A percentile compares a stretch with the other conserved stretches of the same genome.
Conservation (phyloP, 768 basidiomycete genomes). For the Nidularia sp. region DNA sequence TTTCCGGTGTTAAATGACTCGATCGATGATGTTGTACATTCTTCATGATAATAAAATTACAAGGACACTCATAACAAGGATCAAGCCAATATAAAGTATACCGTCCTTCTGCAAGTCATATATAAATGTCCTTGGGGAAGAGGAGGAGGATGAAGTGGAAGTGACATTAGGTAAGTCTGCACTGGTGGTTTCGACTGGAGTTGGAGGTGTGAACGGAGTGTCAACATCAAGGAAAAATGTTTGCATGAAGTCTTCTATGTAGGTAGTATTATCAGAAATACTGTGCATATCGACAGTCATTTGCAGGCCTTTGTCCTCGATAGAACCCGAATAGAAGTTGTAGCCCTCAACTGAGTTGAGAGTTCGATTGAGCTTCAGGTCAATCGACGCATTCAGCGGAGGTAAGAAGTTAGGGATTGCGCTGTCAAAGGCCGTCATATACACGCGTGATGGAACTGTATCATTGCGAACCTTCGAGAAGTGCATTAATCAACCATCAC, state of each 20-base stretch:
- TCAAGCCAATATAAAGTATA: neutral
- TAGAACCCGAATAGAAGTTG: slow-evolving; percentile 6
- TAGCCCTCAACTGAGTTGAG: slow-evolving; percentile 5
- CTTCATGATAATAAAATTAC: neutral
- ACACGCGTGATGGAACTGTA: slow-evolving; percentile 8
- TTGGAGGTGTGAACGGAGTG: slow-evolving; percentile 8
- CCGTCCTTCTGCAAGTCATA: neutral
- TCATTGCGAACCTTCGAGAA: slow-evolving; percentile 4
- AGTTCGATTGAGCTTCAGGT: slow-evolving; percentile 6
- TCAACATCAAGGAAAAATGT: slow-evolving; percentile 8
- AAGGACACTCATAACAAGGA: neutral
- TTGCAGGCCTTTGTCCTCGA: slow-evolving; percentile 6
- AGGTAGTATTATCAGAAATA: slow-evolving; percentile 4
- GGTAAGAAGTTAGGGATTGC: slow-evolving; percentile 5
- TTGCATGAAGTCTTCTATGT: slow-evolving; percentile 9
- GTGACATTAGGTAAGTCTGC: neutral
- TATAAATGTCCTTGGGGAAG: neutral
- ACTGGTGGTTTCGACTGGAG: neutral
- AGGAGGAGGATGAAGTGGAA: neutral
- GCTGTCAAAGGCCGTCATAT: slow-evolving; percentile 8
- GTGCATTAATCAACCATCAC: neutral
- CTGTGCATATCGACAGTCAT: slow-evolving; percentile 10
- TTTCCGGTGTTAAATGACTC: no score
- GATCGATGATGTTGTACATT: no score
- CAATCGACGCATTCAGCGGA: slow-evolving; percentile 2